These are phyloP conservation scores for Tylopilus balloui DNA, from an alignment of 768 basidiomycete genomes.

Conservation along the genomic window DNA sequence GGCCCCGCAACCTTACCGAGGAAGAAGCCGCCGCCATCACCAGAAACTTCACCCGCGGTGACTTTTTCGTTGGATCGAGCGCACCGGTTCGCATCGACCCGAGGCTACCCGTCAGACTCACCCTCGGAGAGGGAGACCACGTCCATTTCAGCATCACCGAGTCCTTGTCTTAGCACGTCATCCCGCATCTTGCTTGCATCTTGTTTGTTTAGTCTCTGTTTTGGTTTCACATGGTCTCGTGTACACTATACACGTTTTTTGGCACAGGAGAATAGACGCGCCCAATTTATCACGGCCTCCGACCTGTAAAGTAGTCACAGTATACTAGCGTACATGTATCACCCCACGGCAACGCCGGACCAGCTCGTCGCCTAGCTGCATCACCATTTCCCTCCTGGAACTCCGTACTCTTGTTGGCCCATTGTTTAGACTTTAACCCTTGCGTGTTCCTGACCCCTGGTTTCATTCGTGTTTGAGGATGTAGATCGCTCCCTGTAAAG, in stretches of 20 bases:
- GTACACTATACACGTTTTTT: constrained; percentile 19
- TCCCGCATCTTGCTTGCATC: constrained; percentile 17
- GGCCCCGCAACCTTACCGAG: constrained; percentile 74
- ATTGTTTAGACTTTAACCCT: too few relatives aligned
- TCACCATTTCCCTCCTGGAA: too few relatives aligned
- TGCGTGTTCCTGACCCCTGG: too few relatives aligned
- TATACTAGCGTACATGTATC: too few relatives aligned
- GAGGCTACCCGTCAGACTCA: constrained; percentile 71
- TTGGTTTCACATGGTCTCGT: constrained; percentile 13
- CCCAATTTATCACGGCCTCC: not conserved
- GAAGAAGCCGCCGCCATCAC: constrained; percentile 83
- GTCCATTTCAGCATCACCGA: constrained; percentile 64
- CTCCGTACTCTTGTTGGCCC: too few relatives aligned
- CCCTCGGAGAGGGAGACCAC: constrained; percentile 77
- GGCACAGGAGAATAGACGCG: constrained; percentile 9
- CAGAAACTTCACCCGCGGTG: constrained; percentile 74
- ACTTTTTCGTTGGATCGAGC: constrained; percentile 77
- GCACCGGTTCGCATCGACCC: constrained; percentile 83
- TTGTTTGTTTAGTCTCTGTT: constrained; percentile 13
- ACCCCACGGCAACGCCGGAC: too few relatives aligned
- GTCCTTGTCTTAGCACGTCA: constrained; percentile 35
- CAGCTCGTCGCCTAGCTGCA: too few relatives aligned
- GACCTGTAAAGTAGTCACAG: not conserved
- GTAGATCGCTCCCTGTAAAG: too few relatives aligned
- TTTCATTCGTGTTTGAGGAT: too few relatives aligned